A percentile compares a stretch with the other conserved stretches of the same genome.
Evolutionary conservation across 805 yeast species (phyloP).

Genomic region (Ogataea sp.): DNA sequence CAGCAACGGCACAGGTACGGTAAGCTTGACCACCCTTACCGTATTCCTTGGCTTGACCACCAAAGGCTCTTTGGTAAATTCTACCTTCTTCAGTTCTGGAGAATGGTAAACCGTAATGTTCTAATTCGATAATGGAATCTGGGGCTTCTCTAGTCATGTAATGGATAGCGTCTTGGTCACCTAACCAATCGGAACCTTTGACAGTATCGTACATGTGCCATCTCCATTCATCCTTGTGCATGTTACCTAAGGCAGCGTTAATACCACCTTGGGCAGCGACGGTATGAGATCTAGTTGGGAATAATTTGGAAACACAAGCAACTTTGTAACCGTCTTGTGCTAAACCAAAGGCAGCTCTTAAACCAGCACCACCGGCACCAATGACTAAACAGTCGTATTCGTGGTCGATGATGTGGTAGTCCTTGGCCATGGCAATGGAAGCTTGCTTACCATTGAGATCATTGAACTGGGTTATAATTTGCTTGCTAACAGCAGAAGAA

Average conservation of each 20-base stretch:
- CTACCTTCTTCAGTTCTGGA: conserved; percentile 95
- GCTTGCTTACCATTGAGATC: conserved; percentile 43
- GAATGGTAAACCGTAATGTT: conserved; percentile 97
- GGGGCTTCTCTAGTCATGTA: conserved; percentile 99
- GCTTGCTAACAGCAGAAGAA: conserved; percentile 14
- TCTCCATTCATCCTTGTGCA: conserved; percentile 98
- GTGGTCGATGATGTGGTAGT: conserved; percentile 91
- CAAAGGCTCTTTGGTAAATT: conserved; percentile 97
- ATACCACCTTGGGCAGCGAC: conserved; percentile 99
- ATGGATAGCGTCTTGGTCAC: conserved; percentile 98
- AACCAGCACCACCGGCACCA: conserved; percentile 99
- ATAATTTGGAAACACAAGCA: conserved; percentile 93
- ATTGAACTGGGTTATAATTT: conserved; percentile 30
- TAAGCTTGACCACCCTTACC: conserved; percentile 99
- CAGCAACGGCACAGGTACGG: conserved; percentile 99
- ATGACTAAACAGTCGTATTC: conserved; percentile 97
- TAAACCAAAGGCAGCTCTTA: conserved; percentile 96
- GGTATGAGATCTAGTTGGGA: conserved; percentile 98
- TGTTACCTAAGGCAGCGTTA: conserved; percentile 97
- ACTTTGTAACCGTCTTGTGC: conserved; percentile 97
- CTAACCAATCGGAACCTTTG: conserved; percentile 98
- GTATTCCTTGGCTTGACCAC: conserved; percentile 91
- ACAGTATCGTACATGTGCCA: conserved; percentile 99
- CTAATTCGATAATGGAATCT: conserved; percentile 88
- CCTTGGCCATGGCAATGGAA: conserved; percentile 46